Evolutionary conservation across 495 filamentous ascomycete genomes (phyloP).

Genomic region (Daldinia concentrica): DNA sequence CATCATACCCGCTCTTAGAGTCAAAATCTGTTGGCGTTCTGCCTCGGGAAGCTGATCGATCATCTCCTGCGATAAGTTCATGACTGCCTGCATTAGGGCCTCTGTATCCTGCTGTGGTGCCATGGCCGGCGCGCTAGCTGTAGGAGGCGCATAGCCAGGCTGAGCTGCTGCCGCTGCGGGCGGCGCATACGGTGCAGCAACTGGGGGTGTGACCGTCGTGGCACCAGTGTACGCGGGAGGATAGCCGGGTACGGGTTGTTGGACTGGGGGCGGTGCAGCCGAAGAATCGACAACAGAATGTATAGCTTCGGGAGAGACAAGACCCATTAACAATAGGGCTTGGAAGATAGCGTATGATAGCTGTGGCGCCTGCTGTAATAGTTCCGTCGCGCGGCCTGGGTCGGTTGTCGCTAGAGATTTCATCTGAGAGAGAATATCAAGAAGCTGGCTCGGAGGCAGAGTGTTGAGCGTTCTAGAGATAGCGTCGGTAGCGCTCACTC

Average conservation of each 20-base stretch:
- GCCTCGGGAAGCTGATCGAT: slow-evolving; percentile 78
- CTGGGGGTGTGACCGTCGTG: slow-evolving; percentile 44
- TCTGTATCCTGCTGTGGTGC: slow-evolving; percentile 64
- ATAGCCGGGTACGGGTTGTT: slow-evolving; percentile 23
- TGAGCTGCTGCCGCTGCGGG: slow-evolving; percentile 34
- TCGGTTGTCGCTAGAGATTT: slow-evolving; percentile 84
- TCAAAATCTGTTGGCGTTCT: slow-evolving; percentile 79
- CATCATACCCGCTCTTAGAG: slow-evolving; percentile 57
- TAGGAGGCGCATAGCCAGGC: slow-evolving; percentile 53
- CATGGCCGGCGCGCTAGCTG: slow-evolving; percentile 49
- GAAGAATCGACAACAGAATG: slow-evolving; percentile 58
- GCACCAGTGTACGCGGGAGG: slow-evolving; percentile 31
- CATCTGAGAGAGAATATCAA: slow-evolving; percentile 95
- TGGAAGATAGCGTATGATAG: slow-evolving; percentile 97
- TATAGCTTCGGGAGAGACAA: slow-evolving; percentile 74
- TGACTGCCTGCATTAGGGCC: slow-evolving; percentile 75
- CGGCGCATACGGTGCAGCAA: slow-evolving; percentile 30
- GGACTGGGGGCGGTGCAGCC: slow-evolving; percentile 33
- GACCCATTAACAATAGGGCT: slow-evolving; percentile 87
- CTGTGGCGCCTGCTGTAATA: slow-evolving; percentile 89
- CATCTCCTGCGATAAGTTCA: slow-evolving; percentile 76
- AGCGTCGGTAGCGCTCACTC: slow-evolving; percentile 84
- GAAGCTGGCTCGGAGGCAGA: slow-evolving; percentile 85
- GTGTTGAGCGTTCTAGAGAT: slow-evolving; percentile 89
- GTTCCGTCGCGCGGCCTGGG: slow-evolving; percentile 83